phyloP scores from a whole-genome alignment of 257 asterid genomes.

The Anisodus tanguticus region DNA sequence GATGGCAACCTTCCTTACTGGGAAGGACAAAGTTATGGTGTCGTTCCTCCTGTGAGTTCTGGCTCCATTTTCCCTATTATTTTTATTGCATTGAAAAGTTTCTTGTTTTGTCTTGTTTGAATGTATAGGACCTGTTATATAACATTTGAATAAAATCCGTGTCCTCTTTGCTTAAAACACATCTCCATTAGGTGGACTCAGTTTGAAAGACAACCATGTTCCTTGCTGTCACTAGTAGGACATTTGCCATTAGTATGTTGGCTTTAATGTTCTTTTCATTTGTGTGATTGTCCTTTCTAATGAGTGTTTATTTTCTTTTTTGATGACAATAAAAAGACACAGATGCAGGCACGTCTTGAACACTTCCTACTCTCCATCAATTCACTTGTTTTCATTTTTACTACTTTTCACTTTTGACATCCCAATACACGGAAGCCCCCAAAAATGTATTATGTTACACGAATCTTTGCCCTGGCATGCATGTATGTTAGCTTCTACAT shows the following conservation, averaged over 20 bases:
- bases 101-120: background rate
- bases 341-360: background rate
- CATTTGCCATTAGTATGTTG: background rate
- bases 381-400: background rate
- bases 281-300: background rate
- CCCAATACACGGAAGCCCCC: background rate
- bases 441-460: too few relatives aligned
- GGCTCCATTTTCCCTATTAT: background rate
- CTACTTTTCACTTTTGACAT: background rate
- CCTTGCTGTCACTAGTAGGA: background rate
- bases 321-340: background rate
- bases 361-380: background rate
- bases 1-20: constrained; percentile 89
- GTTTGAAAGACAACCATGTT: constrained; percentile 13
- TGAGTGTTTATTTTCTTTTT: background rate
- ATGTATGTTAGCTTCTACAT: background rate
- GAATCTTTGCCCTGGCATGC: background rate
- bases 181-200: background rate
- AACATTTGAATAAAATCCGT: background rate
- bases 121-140: background rate
- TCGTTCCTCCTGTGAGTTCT: constrained; percentile 82
- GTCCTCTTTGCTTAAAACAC: background rate
- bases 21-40: constrained; percentile 98
- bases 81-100: background rate
- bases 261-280: background rate